Percentiles rank a stretch among this genome's conserved stretches.
These are phyloP conservation scores for Elymus sibiricus DNA, from an alignment of 176 grass and related monocot species.

Conservation along the genomic window DNA sequence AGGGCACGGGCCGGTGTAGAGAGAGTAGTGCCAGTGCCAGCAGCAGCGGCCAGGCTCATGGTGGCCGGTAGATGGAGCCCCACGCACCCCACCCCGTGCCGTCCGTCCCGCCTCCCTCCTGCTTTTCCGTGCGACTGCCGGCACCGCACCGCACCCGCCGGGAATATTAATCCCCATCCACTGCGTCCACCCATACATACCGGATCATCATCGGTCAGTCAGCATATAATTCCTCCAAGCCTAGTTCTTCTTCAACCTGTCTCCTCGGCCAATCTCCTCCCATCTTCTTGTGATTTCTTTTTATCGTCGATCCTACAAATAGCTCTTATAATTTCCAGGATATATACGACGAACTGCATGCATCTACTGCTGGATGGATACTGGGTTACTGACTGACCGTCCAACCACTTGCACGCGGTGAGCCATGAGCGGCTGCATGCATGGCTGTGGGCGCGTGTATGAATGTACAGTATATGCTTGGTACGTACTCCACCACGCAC, in stretches of 20 bases:
- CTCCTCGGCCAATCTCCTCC: background rate
- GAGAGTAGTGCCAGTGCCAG: background rate
- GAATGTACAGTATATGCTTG: background rate
- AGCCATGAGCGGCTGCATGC: too few relatives aligned
- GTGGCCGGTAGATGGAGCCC: slow-evolving; percentile 5
- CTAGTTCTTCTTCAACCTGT: background rate
- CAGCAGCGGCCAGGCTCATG: background rate
- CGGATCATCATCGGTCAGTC: background rate
- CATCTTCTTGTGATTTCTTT: too few relatives aligned
- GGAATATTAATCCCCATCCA: slow-evolving; percentile 15
- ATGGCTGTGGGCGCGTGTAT: too few relatives aligned
- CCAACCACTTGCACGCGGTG: too few relatives aligned
- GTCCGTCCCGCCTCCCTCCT: background rate
- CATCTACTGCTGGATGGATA: too few relatives aligned
- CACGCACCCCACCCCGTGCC: background rate
- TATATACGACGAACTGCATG: too few relatives aligned
- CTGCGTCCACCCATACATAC: background rate
- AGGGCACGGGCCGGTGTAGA: slow-evolving; percentile 31
- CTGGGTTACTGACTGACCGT: too few relatives aligned
- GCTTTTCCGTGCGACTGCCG: slow-evolving; percentile 46
- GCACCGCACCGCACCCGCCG: background rate
- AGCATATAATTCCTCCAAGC: background rate
- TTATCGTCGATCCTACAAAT: too few relatives aligned
- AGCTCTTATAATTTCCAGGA: too few relatives aligned
- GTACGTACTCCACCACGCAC: background rate